Base-by-base conservation (phyloP, 495 filamentous ascomycete species). In the Podospora tetraspora region DNA sequence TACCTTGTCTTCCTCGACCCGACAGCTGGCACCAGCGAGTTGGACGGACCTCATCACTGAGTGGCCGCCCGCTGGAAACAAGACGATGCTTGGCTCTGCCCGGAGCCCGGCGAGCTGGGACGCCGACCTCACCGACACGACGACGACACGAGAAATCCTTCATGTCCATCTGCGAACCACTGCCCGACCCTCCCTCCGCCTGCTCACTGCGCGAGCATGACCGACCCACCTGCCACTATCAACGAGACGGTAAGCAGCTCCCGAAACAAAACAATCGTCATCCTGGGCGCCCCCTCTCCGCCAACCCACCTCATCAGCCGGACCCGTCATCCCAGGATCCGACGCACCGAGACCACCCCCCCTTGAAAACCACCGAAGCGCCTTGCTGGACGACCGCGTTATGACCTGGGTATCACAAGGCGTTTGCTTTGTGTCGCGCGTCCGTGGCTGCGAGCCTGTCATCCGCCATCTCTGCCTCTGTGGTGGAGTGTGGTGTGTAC, bases 261-360 rank as follows among this genome's bases (percentile, higher is more conserved):
- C 43, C 43, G 43, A 52, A 52, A 52, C 43, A 52, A 52, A 52
- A 52, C 43, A 52, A 52, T 52, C 43, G 43, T 52, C 43, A 52
- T 52, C 19, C 43, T 52, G 43, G 43, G 9, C 43, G 43, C 43
- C 43, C 43, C 43, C 37, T 12, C 43, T n/a, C 43, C 43, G 43
- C 43, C 43, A 52, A 52, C 43, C 43, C 7, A 52, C 43, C 62
- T 56, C 34, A 24, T 34, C 62, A 56, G 30, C 62, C 34, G 43
- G 62, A 27, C 19, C n/a, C 23, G 37, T 24, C 43, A 34, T 64
- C 62, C 62, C 62, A 56, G 43, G 32, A 64, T 64, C 62, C 62
- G 62, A 64, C 23, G 32, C 30, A 30, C n/a, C 32, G 27, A 62
- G 61, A 29, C 24, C 22, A 3, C 43, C 43, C 58, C 58, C 4